These are phyloP conservation scores for Kewa caespitosa DNA, from an alignment of 179 eudicot species.

Conservation along the genomic window DNA sequence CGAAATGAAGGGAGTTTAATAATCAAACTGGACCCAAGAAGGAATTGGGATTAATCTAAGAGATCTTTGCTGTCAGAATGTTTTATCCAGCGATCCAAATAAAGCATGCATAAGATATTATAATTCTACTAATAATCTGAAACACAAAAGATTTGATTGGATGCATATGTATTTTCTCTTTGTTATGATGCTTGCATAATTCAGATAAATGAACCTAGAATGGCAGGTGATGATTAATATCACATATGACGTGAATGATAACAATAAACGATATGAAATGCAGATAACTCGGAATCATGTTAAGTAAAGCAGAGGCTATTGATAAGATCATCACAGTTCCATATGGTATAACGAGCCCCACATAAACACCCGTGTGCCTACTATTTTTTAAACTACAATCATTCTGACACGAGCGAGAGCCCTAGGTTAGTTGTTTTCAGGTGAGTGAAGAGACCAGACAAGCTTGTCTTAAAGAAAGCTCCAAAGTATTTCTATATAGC, in stretches of 20 bases:
- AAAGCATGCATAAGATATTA: background rate
- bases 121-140: background rate
- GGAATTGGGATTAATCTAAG: constrained; percentile 2
- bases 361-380: constrained; percentile 24
- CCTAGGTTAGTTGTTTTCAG: constrained; percentile 15
- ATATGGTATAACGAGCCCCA: constrained; percentile 3
- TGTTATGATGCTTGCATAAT: constrained; percentile 1
- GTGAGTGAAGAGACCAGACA: constrained; percentile 34
- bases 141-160: constrained; percentile 2
- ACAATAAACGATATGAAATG: constrained; percentile 9
- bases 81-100: constrained; percentile 12
- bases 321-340: constrained; percentile 4
- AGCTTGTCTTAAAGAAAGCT: constrained; percentile 29
- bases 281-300: constrained; percentile 15
- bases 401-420: constrained; percentile 45
- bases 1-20: constrained; percentile 27
- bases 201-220: background rate
- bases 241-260: constrained; percentile 15
- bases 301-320: constrained; percentile 16
- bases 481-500: constrained; percentile 7
- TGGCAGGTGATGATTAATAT: background rate
- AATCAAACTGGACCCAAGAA: constrained; percentile 5
- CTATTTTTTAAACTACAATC: constrained; percentile 28
- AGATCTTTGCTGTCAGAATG: constrained; percentile 27
- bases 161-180: constrained; percentile 2